These are phyloP conservation scores for Solanum okadae DNA, from an alignment of 257 asterid genomes.

Conservation along the genomic window DNA sequence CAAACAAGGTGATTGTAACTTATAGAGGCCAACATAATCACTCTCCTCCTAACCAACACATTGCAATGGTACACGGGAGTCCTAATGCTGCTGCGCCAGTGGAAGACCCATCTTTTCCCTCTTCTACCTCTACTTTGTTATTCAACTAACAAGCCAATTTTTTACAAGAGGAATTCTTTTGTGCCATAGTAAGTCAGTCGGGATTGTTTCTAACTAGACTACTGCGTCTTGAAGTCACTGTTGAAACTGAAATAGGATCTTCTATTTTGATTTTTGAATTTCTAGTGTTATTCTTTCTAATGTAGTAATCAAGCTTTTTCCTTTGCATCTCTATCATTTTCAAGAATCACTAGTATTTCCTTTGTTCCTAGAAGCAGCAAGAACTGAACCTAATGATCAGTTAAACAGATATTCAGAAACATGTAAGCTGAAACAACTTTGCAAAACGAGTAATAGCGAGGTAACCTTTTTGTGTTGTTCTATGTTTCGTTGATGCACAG, in stretches of 20 bases:
- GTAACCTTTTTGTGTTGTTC: not conserved
- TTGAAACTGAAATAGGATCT: not conserved
- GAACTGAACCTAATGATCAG: not conserved
- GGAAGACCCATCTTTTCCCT: not conserved
- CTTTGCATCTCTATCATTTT: not conserved
- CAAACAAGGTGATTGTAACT: not conserved
- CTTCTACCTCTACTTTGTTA: not conserved
- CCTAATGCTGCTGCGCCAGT: not conserved
- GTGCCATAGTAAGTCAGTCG: not conserved
- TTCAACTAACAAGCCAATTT: not conserved
- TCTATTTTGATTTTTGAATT: not conserved
- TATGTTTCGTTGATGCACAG: not conserved
- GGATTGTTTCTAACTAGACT: not conserved
- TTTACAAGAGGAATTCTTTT: not conserved
- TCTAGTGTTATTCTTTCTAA: not conserved
- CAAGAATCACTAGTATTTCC: not conserved
- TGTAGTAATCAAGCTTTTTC: not conserved
- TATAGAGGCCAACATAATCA: slow-evolving; percentile 1
- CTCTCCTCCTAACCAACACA: not conserved
- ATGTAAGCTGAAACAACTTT: not conserved
- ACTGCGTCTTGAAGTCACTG: not conserved
- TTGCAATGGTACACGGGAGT: not conserved
- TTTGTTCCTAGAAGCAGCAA: not conserved
- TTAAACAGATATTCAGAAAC: too few species aligned
- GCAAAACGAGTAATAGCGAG: not conserved